Base-by-base conservation (phyloP, 1,284 basidiomycete genomes). In the Sanghuangporus weigelae region DNA sequence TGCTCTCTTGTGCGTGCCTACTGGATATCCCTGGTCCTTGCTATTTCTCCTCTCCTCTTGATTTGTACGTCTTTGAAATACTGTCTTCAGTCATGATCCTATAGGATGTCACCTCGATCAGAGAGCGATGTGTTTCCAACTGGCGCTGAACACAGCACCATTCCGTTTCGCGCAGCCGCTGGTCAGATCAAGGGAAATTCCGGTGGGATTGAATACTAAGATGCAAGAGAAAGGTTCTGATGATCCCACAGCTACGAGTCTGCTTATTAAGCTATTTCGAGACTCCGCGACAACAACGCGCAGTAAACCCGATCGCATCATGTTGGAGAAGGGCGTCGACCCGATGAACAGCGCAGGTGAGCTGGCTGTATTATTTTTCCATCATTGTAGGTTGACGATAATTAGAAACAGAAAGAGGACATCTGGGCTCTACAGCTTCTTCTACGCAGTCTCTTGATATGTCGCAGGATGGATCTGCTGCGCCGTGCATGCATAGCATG, bases 271-370 rank as follows among this genome's bases (percentile, higher is more conserved):
- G 16, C n/a, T 54, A 38, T 36, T n/a, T 44, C 21, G 31, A 31
- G 38, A 57, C 19, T n/a, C 26, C 26, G 26, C 16, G 3, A 35
- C 31, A 11, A 44, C 42, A 23, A 26, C 3, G 26, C 61, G 44
- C n/a, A 62, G 50, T 42, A 62, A 62, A 50, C 26, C 54, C 10
- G 21, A 57, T 35, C 40, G 61, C 14, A 31, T 62, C 19, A 40
- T 62, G 46, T 31, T 55, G 16, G 61, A 62, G 42, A 62, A 57
- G 31, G 11, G 54, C 21, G 61, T 62, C 11, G 55, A 38, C 16
- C 57, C 61, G 31, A 40, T 14, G 11, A 54, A 62, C 12, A 39
- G 42, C 19, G 38, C 26, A 19, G 39, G 60, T 38, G 26, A 56
- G 60, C 21, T 31, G 12, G 3, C 12, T 36, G 19, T 10, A 14